Conservation (phyloP, 2,329 filamentous ascomycete species). For the Aureobasidium sp. region DNA sequence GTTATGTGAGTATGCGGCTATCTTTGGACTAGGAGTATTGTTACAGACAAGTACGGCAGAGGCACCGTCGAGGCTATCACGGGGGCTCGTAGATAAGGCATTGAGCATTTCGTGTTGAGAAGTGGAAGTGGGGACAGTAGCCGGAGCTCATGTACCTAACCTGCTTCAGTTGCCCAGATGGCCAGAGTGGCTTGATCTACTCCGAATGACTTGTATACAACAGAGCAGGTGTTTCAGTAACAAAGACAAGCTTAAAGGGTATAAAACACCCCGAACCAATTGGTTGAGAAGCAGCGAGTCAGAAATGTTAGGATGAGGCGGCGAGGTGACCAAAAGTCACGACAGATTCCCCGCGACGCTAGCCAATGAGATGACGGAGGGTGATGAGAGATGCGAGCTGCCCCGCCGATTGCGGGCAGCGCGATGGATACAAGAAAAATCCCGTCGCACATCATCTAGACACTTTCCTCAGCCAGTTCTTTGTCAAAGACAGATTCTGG, state of each 20-base stretch:
- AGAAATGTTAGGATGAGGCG: neutral
- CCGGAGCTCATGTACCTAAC: neutral
- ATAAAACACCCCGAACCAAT: neutral
- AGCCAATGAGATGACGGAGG: constrained; percentile 7
- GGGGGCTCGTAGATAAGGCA: neutral
- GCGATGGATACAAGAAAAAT: constrained; percentile 2
- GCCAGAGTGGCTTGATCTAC: neutral
- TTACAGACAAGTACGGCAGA: too few species aligned
- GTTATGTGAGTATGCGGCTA: too few species aligned
- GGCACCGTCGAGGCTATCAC: too few species aligned
- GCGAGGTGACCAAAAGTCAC: constrained; percentile 4
- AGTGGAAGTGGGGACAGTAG: neutral
- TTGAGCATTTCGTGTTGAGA: neutral
- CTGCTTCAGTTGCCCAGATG: neutral
- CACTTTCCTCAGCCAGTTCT: neutral
- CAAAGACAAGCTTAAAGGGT: neutral
- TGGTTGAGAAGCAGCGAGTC: neutral
- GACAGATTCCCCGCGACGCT: neutral
- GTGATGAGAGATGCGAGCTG: neutral
- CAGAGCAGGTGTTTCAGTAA: neutral
- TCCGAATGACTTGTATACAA: neutral
- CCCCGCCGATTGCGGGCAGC: constrained; percentile 6
- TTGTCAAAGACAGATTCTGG: constrained; percentile 3
- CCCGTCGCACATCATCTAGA: neutral
- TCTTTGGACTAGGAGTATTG: too few species aligned